A percentile compares a stretch with the other conserved stretches of the same genome.
phyloP scores from a whole-genome alignment of 2,329 filamentous ascomycete species.

The Plectosphaerella plurivora region DNA sequence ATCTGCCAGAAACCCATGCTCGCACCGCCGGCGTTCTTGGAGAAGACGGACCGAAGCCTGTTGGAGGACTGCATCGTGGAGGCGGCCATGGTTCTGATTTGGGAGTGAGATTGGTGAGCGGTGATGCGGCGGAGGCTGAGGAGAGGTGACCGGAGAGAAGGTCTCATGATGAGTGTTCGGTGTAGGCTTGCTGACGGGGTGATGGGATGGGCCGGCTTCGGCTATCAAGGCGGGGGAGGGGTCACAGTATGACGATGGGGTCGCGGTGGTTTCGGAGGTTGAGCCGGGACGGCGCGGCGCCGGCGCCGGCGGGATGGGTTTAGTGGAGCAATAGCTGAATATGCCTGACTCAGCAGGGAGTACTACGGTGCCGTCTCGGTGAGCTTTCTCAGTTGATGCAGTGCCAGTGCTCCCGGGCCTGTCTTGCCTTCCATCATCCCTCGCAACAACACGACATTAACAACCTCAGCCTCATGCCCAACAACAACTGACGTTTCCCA shows the following conservation, averaged over 20 bases:
- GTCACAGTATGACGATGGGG: neutral
- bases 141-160: neutral
- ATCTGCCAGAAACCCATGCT: conserved; percentile 61
- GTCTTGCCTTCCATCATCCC: too few relatives aligned
- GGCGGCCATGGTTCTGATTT: neutral
- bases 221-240: neutral
- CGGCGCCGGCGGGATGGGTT: neutral
- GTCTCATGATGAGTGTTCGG: neutral
- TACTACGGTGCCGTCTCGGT: too few relatives aligned
- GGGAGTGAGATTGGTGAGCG: neutral
- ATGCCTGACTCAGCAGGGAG: neutral
- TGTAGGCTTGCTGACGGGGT: neutral
- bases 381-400: too few relatives aligned
- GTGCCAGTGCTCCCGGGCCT: too few relatives aligned
- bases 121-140: neutral
- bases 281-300: neutral
- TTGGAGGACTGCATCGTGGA: conserved; percentile 39
- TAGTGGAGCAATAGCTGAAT: neutral
- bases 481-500: too few relatives aligned
- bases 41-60: conserved; percentile 44
- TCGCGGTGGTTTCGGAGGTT: neutral
- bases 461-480: too few relatives aligned
- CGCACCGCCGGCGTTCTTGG: conserved; percentile 34
- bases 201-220: neutral
- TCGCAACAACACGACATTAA: too few relatives aligned